Evolutionary conservation across 2,329 filamentous ascomycete species (phyloP), one percentile per base, ranked within the genome.

Genomic region (Rutstroemia sydowiana): DNA sequence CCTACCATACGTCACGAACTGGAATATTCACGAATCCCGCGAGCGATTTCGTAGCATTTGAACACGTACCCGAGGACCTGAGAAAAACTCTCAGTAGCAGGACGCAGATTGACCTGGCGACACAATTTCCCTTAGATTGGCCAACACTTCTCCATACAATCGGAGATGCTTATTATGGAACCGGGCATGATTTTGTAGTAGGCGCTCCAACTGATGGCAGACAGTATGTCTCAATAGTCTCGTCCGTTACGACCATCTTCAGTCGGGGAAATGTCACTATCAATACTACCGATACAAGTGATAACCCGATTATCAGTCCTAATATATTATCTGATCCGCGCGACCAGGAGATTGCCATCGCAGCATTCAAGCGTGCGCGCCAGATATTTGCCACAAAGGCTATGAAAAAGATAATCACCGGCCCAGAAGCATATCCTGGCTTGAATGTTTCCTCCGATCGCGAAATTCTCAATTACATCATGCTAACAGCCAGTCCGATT

Each of bases 301-400:
- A 70, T 16, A 56, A 59, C 1, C 74, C 75, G 0, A 16, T 55
- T 6, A 57, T 70, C 11, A 66, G 75, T 57, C 70, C 71, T 2
- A 73, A 73, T 55, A 77, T 70, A 68, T 63, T 78, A 0, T 64
- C 61, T 1, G 62, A 70, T 9, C 66, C 67, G 5, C 62, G 65
- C 1, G 75, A 78, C 40, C 57, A 66, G 16, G 70, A 75, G 18
- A 57, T 76, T 2, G 70, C 68, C 3, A 55, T 78, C 8, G 68
- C 69, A 0, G 60, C 65, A 0, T 73, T 72, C 52, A 70, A 67
- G 48, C 69, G 75, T 1, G 58, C 68, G 0, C 70, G 75, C 0
- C 58, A 71, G 18, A 18, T 53, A 3, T 53, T 43, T 30, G 37
- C 23, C 2, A 48, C 36, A 20, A 30, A 36, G 14, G 30, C 26